Evolutionary conservation across 1,284 basidiomycete genomes (phyloP).

Genomic region (Athelia psychrophila): DNA sequence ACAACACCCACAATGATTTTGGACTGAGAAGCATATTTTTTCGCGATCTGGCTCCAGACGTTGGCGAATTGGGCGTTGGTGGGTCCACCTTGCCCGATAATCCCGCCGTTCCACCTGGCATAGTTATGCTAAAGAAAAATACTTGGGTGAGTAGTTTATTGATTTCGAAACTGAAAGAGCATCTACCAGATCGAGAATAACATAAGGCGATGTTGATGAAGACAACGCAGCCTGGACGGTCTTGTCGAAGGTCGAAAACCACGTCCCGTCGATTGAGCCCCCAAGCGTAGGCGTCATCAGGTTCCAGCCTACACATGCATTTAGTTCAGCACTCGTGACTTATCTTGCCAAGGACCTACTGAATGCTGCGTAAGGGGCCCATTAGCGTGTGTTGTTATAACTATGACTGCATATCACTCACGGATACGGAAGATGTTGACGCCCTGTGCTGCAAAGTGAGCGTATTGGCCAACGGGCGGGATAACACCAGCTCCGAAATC

Average conservation of each 20-base stretch:
- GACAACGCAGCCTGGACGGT: conserved; percentile 38
- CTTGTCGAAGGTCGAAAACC: conserved; percentile 47
- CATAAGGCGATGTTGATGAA: conserved; percentile 15
- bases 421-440: conserved; percentile 47
- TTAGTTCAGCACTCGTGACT: neutral
- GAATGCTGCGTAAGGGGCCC: neutral
- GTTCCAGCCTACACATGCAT: neutral
- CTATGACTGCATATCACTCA: conserved; percentile 10
- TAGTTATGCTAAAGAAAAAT: conserved; percentile 50
- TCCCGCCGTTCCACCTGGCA: conserved; percentile 48
- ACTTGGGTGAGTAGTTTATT: neutral
- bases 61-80: conserved; percentile 51
- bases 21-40: conserved; percentile 36
- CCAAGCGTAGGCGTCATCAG: conserved; percentile 43
- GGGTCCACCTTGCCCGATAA: conserved; percentile 61
- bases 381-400: neutral
- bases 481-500: conserved; percentile 23
- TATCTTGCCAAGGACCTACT: neutral
- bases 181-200: conserved; percentile 1
- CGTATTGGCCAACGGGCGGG: conserved; percentile 38
- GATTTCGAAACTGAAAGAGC: too few relatives aligned
- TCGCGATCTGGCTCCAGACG: conserved; percentile 51
- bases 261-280: conserved; percentile 40
- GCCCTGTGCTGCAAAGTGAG: conserved; percentile 42
- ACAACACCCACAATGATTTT: neutral